Evolutionary conservation across 805 yeast species (phyloP).

Genomic region (Tetrapisispora iriomotensis): DNA sequence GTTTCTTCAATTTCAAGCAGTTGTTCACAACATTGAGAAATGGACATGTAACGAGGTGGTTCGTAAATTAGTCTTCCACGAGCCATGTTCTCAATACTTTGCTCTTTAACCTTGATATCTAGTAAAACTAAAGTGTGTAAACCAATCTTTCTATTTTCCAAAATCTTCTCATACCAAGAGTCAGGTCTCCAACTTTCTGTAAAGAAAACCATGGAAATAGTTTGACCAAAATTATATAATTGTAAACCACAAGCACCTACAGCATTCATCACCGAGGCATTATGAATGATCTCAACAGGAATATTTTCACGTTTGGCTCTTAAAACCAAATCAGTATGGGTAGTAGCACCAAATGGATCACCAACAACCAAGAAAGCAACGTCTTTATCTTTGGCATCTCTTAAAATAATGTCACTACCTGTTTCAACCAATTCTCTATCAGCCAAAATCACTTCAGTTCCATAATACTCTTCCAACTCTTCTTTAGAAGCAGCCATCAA

Average conservation of each 20-base stretch:
- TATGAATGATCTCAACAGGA: constrained; percentile 74
- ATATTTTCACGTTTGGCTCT: constrained; percentile 83
- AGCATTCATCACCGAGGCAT: constrained; percentile 96
- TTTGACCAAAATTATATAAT: constrained; percentile 90
- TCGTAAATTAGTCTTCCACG: constrained; percentile 87
- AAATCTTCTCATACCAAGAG: constrained; percentile 78
- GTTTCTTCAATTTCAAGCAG: constrained; percentile 77
- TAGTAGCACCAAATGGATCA: constrained; percentile 96
- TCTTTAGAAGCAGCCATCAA: constrained; percentile 82
- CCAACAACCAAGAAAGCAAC: constrained; percentile 95
- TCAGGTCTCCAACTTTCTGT: constrained; percentile 96
- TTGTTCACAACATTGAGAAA: constrained; percentile 81
- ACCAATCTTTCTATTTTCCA: constrained; percentile 86
- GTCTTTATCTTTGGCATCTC: constrained; percentile 67
- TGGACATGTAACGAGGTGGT: constrained; percentile 95
- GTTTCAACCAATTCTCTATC: constrained; percentile 92
- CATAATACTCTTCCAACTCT: constrained; percentile 74
- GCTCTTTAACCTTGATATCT: constrained; percentile 95
- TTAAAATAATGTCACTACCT: constrained; percentile 75
- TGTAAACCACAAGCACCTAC: constrained; percentile 97
- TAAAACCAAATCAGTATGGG: constrained; percentile 88
- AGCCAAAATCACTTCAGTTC: constrained; percentile 75
- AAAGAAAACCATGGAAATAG: constrained; percentile 92
- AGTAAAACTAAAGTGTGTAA: constrained; percentile 80
- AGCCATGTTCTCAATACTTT: constrained; percentile 87